phyloP scores from a whole-genome alignment of 2,329 filamentous ascomycete genomes.

The Fusarium phyllophilum region DNA sequence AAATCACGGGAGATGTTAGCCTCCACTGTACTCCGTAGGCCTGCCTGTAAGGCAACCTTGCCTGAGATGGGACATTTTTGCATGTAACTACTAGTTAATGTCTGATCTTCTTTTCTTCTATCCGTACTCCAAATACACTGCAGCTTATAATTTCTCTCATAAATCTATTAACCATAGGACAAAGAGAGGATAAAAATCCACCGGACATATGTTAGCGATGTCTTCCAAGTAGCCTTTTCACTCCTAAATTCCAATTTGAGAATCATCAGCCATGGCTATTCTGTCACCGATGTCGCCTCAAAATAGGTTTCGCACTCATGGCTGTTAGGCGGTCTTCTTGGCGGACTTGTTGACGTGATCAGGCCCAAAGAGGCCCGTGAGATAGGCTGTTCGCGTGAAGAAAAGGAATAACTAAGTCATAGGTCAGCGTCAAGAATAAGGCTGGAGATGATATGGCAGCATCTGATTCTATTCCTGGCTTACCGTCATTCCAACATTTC shows the following conservation, averaged over 20 bases:
- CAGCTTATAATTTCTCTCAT: neutral
- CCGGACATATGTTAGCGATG: neutral
- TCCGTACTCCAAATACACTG: neutral
- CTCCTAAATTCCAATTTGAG: neutral
- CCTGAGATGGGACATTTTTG: neutral
- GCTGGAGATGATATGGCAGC: neutral
- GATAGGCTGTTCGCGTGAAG: conserved; percentile 64
- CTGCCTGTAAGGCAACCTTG: neutral
- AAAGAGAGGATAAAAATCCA: neutral
- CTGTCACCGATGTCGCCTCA: neutral
- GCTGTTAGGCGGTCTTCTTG: conserved; percentile 44
- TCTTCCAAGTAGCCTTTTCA: neutral
- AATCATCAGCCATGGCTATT: neutral
- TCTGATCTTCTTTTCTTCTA: neutral
- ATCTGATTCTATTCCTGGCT: conserved; percentile 37
- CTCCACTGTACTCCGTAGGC: neutral
- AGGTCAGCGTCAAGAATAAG: neutral
- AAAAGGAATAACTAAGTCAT: conserved; percentile 63
- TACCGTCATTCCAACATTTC: conserved; percentile 75
- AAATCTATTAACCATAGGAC: neutral
- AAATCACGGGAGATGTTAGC: neutral
- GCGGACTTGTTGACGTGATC: conserved; percentile 44
- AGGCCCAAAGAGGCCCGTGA: conserved; percentile 68
- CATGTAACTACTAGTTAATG: neutral
- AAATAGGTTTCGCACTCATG: neutral